A percentile compares a stretch with the other conserved stretches of the same genome.
Evolutionary conservation across 176 grass and related monocot species (phyloP).

Genomic region (Elaeis guineensis): DNA sequence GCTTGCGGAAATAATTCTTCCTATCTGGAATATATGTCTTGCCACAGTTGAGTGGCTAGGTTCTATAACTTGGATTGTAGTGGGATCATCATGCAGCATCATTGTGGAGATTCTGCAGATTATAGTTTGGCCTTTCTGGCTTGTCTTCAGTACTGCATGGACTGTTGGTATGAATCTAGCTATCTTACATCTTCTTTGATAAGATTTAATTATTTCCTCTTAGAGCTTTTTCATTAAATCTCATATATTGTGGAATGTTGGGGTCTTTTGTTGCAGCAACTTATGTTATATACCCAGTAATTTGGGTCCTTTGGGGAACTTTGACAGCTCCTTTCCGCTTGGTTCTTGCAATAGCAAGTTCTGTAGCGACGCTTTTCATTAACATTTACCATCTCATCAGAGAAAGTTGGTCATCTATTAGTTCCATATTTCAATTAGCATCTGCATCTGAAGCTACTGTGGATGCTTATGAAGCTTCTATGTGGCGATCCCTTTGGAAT

Average conservation of each 20-base stretch:
- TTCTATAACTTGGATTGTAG: constrained; percentile 37
- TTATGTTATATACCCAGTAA: constrained; percentile 58
- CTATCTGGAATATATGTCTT: constrained; percentile 67
- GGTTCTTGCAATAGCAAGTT: constrained; percentile 46
- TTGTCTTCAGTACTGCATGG: constrained; percentile 45
- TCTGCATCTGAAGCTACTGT: constrained; percentile 40
- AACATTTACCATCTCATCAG: constrained; percentile 37
- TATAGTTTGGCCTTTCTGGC: constrained; percentile 79
- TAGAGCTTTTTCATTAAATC: constrained; percentile 9
- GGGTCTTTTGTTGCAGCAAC: constrained; percentile 42
- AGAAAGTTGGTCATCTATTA: constrained; percentile 55
- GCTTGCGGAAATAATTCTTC: constrained; percentile 62
- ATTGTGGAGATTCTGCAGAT: constrained; percentile 41
- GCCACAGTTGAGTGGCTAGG: constrained; percentile 42
- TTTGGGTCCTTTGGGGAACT: constrained; percentile 71
- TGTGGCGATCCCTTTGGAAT: constrained; percentile 79
- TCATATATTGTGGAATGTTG: constrained; percentile 1
- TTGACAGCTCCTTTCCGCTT: constrained; percentile 50
- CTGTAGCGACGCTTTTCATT: constrained; percentile 39
- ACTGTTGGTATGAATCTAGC: constrained; percentile 49
- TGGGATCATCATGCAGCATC: constrained; percentile 53
- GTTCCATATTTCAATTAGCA: constrained; percentile 58
- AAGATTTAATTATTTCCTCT: background rate
- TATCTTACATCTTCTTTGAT: constrained; percentile 12
- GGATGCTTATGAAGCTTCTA: constrained; percentile 39